Evolutionary conservation across 345 rosid species (phyloP).

Genomic region (Streptanthus diversifolius): DNA sequence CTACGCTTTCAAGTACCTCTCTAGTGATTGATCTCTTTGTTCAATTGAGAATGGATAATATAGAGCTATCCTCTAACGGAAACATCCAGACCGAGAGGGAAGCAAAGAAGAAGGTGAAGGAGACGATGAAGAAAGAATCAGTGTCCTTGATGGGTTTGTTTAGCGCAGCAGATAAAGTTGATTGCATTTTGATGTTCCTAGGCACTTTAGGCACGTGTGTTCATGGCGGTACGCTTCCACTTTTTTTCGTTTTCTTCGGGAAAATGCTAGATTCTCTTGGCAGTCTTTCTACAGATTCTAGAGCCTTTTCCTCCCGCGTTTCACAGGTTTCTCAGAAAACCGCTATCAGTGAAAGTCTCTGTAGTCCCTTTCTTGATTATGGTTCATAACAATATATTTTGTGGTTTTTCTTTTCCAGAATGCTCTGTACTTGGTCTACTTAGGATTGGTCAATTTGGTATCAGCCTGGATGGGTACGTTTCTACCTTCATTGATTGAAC

Average conservation of each 20-base stretch:
- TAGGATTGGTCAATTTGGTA: conserved; percentile 49
- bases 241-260: conserved; percentile 64
- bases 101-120: background rate
- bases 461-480: conserved; percentile 69
- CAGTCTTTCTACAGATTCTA: conserved; percentile 49
- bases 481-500: background rate
- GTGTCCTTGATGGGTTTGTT: conserved; percentile 61
- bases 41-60: conserved; percentile 1
- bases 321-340: conserved; percentile 47
- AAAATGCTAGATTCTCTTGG: conserved; percentile 71
- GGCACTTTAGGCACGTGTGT: conserved; percentile 58
- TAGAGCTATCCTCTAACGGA: background rate
- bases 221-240: conserved; percentile 74
- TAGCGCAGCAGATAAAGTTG: conserved; percentile 60
- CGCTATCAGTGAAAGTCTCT: background rate
- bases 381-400: background rate
- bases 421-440: conserved; percentile 67
- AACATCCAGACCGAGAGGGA: background rate
- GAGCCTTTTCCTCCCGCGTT: conserved; percentile 43
- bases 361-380: background rate
- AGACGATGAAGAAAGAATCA: conserved; percentile 20
- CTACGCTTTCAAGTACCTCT: background rate
- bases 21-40: background rate
- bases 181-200: conserved; percentile 49
- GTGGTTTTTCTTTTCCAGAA: conserved; percentile 37